phyloP scores from a whole-genome alignment of 2,329 filamentous ascomycete species.

The Aspergillus niger region DNA sequence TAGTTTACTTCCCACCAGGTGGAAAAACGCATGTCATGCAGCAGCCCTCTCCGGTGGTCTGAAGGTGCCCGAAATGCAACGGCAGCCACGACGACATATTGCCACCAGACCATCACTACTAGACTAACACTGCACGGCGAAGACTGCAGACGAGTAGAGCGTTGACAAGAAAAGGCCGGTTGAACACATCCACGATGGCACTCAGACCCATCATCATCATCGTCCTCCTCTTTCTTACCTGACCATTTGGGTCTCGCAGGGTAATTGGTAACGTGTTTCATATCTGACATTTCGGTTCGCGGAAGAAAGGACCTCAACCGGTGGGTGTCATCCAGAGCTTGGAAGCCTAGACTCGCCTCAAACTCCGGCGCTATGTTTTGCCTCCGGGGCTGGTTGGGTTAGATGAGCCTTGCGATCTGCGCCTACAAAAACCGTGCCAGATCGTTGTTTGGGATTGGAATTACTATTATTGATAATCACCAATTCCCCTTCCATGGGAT shows the following conservation, averaged over 20 bases:
- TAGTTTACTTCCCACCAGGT: background rate
- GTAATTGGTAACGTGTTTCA: background rate
- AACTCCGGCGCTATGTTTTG: constrained; percentile 8
- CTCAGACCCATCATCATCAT: no score
- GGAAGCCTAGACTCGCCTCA: constrained; percentile 2
- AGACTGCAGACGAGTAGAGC: background rate
- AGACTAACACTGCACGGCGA: background rate
- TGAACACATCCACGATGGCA: background rate
- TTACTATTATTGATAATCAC: constrained; percentile 1
- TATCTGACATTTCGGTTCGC: constrained; percentile 1
- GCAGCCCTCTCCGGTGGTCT: constrained; percentile 11
- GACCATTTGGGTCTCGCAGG: background rate
- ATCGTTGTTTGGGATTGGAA: constrained; percentile 4
- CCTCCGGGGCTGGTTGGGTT: constrained; percentile 7
- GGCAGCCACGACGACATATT: constrained; percentile 4
- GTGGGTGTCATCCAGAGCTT: constrained; percentile 2
- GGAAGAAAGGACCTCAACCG: constrained; percentile 1
- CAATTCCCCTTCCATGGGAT: background rate
- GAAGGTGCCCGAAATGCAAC: constrained; percentile 11
- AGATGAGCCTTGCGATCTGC: constrained; percentile 16
- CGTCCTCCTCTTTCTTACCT: background rate
- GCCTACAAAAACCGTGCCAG: constrained; percentile 2
- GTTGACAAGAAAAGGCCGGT: background rate
- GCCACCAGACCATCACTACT: background rate
- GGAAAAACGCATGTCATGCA: constrained; percentile 21